Evolutionary conservation across 2,329 filamentous ascomycete genomes (phyloP), one percentile per base, ranked within the genome.

Genomic region (Colletotrichum sp.): DNA sequence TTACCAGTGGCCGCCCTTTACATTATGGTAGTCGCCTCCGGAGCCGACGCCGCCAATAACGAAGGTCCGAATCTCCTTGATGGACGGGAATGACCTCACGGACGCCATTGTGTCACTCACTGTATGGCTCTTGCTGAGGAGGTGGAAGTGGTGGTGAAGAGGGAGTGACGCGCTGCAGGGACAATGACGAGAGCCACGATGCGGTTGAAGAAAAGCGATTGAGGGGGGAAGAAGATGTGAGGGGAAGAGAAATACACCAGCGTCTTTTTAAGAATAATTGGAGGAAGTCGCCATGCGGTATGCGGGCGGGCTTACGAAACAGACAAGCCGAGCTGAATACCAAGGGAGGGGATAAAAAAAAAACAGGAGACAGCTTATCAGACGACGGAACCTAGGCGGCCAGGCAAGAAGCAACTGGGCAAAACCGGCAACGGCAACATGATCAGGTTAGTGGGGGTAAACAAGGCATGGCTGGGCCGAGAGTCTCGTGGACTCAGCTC

Each of bases 11-110:
- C 92, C 92, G 39, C 91, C 90, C 78, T 95, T 90, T 81, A 98
- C 96, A 89, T 98, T 98, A 89, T 98, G 96, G 84, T 98, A 98
- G 83, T 96, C 95, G 77, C 94, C 94, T 87, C 87, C 88, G 65
- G 88, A 88, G 44, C 88, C 88, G 21, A 89, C 88, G 69, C 93
- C 93, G 73, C 91, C 89, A 71, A 95, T 94, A 75, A 96, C 89
- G 82, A 91, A 96, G 44, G 94, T 95, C 81, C 93, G 89, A 76
- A 96, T 87, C 82, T 92, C 90, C 86, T 95, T 95, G 87, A 96
- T 95, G 71, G 90, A 94, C 63, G 94, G 94, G 80, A 96, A 96
- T 9, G 88, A 82, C 78, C 86, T 88, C 76, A 89, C 89, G 79
- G 86, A 86, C 79, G 88, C 83, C 89, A 90, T 90, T 63, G 55